Percentiles rank a stretch among this genome's conserved stretches.
Evolutionary conservation across 1,284 basidiomycete genomes (phyloP).

Genomic region (Sutorius eximius): DNA sequence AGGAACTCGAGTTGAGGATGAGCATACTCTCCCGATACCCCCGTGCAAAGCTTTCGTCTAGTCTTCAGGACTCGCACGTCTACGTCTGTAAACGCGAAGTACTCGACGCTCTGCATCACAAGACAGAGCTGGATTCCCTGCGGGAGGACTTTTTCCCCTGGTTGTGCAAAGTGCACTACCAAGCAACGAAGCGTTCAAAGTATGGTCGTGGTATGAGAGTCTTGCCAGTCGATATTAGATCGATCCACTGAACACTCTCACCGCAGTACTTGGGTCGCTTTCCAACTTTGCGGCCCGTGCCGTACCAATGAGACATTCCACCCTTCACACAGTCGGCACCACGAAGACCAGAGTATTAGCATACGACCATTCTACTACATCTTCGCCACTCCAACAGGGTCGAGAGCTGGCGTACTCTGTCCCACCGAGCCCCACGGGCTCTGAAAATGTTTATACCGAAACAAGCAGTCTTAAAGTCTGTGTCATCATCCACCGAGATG

Average conservation of each 20-base stretch:
- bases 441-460: constrained; percentile 37
- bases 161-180: constrained; percentile 83
- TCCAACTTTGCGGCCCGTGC: constrained; percentile 17
- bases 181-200: constrained; percentile 55
- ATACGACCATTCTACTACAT: constrained; percentile 6
- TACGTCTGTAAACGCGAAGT: constrained; percentile 81
- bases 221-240: not conserved
- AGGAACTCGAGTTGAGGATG: constrained; percentile 75
- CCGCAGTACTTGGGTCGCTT: constrained; percentile 24
- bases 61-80: constrained; percentile 83
- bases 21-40: constrained; percentile 75
- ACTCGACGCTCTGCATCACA: constrained; percentile 71
- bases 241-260: not conserved
- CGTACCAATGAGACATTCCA: constrained; percentile 60
- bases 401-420: constrained; percentile 31
- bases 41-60: constrained; percentile 66
- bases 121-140: constrained; percentile 72
- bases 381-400: constrained; percentile 26
- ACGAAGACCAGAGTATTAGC: constrained; percentile 14
- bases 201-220: constrained; percentile 50
- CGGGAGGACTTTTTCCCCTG: constrained; percentile 88
- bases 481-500: constrained; percentile 55
- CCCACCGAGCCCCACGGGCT: constrained; percentile 46
- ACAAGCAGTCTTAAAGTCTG: constrained; percentile 59
- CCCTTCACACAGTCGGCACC: constrained; percentile 37